Evolutionary conservation across 2,329 filamentous ascomycete species (phyloP), one percentile per base, ranked within the genome.

Genomic region (Phaeosphaeria sp.): DNA sequence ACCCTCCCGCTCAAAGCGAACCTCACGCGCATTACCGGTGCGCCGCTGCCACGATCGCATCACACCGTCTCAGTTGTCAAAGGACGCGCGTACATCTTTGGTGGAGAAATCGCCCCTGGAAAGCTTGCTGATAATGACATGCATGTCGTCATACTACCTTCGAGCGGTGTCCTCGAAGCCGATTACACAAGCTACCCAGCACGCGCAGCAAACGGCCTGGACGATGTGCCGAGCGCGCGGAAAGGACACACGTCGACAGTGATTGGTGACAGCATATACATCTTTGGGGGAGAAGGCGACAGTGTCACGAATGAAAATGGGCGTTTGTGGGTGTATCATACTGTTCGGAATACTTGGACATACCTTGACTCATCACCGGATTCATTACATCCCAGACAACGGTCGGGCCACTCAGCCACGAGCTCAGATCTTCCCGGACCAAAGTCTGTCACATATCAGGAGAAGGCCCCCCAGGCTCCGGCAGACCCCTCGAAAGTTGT

Each of bases 31-130:
- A 78, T 87, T 51, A 78, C 67, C 58, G 67, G 78, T 62, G 63
- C 79, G 58, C 57, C 74, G 55, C 77, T 87, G 11, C 77, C 79
- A 6, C 79, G 84, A 53, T 79, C 80, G 9, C 72, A 81, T 46
- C 84, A 87, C 69, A 83, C 82, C 2, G 65, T 86, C 48, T 84
- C 82, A 3, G 73, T 85, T 46, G 77, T 87, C 60, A 81, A 81
- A 57, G 79, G 82, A 52, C 81, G 82, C 60, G 83, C 83, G 27
- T 85, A 85, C 67, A 81, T 87, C 52, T 86, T 86, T 60, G 84
- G 84, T 6, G 84, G 84, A 52, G 77, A 81, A 64, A 72, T 64
- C 0, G 66, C 71, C 44, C 67, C 42, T 66, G 77, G 59, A 59
- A 76, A 56, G 41, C 74, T 85, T 23, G 83, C 82, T 30, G 77